Evolutionary conservation across 2,329 filamentous ascomycete species (phyloP).

Genomic region (Ceratocystis eucalypticola): DNA sequence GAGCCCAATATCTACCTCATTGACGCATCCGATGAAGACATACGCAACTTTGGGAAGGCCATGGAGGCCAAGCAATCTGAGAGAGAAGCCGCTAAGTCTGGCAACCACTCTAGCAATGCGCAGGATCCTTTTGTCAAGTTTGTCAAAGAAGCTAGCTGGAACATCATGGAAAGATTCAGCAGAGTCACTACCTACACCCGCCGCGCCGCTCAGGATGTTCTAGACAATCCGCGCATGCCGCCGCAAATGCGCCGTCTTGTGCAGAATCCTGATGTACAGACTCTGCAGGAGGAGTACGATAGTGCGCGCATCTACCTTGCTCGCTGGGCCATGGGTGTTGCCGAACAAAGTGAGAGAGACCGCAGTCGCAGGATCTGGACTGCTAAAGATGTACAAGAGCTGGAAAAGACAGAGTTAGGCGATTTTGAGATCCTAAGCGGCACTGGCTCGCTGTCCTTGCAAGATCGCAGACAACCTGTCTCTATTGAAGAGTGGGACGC

Average conservation of each 20-base stretch:
- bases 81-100: constrained; percentile 27
- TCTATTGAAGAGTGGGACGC: constrained; percentile 77
- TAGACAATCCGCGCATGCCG: constrained; percentile 81
- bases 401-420: constrained; percentile 87
- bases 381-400: constrained; percentile 77
- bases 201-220: constrained; percentile 78
- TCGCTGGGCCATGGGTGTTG: constrained; percentile 96
- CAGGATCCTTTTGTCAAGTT: constrained; percentile 93
- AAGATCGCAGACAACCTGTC: constrained; percentile 64
- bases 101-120: constrained; percentile 33
- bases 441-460: constrained; percentile 55
- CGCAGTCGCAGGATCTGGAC: constrained; percentile 82
- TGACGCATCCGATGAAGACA: constrained; percentile 75
- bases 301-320: constrained; percentile 88
- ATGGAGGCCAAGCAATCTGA: constrained; percentile 27
- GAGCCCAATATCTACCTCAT: constrained; percentile 87
- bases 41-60: constrained; percentile 52
- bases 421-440: constrained; percentile 92
- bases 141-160: constrained; percentile 91
- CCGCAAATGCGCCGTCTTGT: constrained; percentile 76
- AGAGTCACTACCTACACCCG: constrained; percentile 94
- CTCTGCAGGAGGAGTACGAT: constrained; percentile 91
- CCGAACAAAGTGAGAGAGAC: constrained; percentile 88
- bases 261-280: constrained; percentile 87
- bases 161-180: constrained; percentile 88